Percentiles rank a stretch among this genome's conserved stretches.
Evolutionary conservation across 176 grass and related monocot genomes (phyloP).

Genomic region (Carex littledalei): DNA sequence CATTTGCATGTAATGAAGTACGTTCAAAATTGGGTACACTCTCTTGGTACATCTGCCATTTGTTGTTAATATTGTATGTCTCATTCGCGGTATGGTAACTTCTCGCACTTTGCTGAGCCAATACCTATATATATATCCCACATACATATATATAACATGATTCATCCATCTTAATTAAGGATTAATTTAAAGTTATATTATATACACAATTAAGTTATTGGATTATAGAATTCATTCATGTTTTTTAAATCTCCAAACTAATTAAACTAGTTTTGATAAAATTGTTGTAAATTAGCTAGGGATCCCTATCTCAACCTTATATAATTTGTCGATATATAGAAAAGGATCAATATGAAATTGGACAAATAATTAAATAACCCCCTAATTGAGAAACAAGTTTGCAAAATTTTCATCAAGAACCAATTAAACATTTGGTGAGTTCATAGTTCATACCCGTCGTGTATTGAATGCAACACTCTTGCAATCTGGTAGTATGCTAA

Average conservation of each 20-base stretch:
- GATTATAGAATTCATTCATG: not conserved
- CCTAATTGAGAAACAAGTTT: not conserved
- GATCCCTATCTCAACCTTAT: not conserved
- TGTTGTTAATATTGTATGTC: constrained; percentile 32
- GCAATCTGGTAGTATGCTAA: constrained; percentile 85
- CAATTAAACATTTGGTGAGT: too few species aligned
- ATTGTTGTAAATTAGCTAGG: not conserved
- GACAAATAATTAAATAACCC: not conserved
- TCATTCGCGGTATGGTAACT: constrained; percentile 53
- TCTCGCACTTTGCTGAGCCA: constrained; percentile 65
- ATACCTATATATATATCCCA: constrained; percentile 28
- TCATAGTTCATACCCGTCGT: constrained; percentile 36
- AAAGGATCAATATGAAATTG: not conserved
- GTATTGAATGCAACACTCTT: constrained; percentile 76
- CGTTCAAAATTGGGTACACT: constrained; percentile 33
- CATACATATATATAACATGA: not conserved
- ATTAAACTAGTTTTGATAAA: not conserved
- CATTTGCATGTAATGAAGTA: not conserved
- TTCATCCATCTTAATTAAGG: not conserved
- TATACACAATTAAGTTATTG: not conserved
- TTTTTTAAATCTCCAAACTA: not conserved
- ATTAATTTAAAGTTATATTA: not conserved
- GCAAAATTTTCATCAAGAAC: not conserved
- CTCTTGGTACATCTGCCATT: constrained; percentile 66
- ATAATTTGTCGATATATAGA: not conserved